Evolutionary conservation across 768 basidiomycete genomes (phyloP).

Genomic region (Imleria badia): DNA sequence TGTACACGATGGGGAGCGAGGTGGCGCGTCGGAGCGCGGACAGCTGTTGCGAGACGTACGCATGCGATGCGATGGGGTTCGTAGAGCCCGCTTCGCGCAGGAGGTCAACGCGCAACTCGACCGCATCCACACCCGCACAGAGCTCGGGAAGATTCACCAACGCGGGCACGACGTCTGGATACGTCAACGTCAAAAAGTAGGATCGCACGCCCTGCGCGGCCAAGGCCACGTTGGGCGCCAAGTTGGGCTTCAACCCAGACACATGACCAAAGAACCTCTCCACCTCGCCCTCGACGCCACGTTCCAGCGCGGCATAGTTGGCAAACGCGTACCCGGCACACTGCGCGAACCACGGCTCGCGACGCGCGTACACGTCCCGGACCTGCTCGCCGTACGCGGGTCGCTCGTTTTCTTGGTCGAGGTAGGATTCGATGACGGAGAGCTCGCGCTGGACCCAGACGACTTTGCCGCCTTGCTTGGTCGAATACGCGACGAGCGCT

Average conservation of each 20-base stretch:
- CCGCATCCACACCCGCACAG: constrained; percentile 81
- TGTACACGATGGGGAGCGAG: constrained; percentile 86
- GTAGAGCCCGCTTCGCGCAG: constrained; percentile 54
- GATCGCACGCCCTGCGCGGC: constrained; percentile 55
- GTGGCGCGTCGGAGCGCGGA: constrained; percentile 74
- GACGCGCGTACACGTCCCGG: constrained; percentile 76
- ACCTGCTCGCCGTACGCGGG: constrained; percentile 90
- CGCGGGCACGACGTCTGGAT: constrained; percentile 78
- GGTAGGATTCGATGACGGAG: constrained; percentile 78
- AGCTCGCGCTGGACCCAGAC: constrained; percentile 82
- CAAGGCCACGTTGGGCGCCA: constrained; percentile 47
- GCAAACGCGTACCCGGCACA: constrained; percentile 81
- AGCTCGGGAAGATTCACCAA: constrained; percentile 69
- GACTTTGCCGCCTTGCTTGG: constrained; percentile 59
- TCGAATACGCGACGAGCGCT: constrained; percentile 64
- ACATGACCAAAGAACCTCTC: constrained; percentile 88
- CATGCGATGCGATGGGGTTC: constrained; percentile 58
- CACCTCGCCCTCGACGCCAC: constrained; percentile 53
- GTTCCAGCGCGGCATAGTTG: constrained; percentile 56
- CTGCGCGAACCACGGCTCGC: constrained; percentile 84
- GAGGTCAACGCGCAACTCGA: constrained; percentile 94
- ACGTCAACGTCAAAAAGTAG: constrained; percentile 91
- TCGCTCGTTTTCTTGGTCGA: constrained; percentile 70
- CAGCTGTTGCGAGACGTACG: constrained; percentile 81
- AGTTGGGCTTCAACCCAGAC: constrained; percentile 67